A percentile compares a stretch with the other conserved stretches of the same genome.
Conservation (phyloP, 192 early-diverging fungal genomes). For the Chytriomyces confervae region DNA sequence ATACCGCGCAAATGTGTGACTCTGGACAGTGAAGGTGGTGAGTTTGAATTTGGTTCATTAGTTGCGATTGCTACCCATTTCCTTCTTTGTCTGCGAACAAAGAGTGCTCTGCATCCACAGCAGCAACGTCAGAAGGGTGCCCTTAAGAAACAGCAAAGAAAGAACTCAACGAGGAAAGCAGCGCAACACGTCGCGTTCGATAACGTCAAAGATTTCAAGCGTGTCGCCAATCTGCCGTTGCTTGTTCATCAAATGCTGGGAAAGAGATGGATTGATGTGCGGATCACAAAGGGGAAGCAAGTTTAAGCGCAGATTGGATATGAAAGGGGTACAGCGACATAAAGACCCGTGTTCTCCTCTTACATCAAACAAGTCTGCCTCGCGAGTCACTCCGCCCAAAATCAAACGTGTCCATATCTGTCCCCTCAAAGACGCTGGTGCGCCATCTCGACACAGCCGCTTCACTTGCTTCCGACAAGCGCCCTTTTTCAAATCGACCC, state of each 20-base stretch:
- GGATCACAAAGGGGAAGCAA: not conserved
- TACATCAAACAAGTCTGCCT: conserved; percentile 58
- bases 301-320: conserved; percentile 30
- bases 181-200: conserved; percentile 85
- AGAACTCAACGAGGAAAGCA: conserved; percentile 74
- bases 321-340: conserved; percentile 16
- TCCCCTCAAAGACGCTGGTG: conserved; percentile 73
- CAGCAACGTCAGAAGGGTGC: not conserved
- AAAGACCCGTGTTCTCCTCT: not conserved
- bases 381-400: conserved; percentile 51
- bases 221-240: conserved; percentile 29
- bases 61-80: conserved; percentile 36
- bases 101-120: conserved; percentile 61
- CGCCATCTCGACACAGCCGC: conserved; percentile 69
- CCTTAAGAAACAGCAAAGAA: not conserved
- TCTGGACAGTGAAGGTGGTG: conserved; percentile 37
- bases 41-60: conserved; percentile 23
- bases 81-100: conserved; percentile 77
- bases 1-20: conserved; percentile 68
- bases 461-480: conserved; percentile 46
- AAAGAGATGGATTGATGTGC: not conserved
- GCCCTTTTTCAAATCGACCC: not conserved
- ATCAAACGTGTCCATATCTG: conserved; percentile 74
- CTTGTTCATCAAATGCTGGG: conserved; percentile 1
- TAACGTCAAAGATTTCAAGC: conserved; percentile 81